phyloP scores from a whole-genome alignment of 257 asterid genomes.

The Solanum microdontum region DNA sequence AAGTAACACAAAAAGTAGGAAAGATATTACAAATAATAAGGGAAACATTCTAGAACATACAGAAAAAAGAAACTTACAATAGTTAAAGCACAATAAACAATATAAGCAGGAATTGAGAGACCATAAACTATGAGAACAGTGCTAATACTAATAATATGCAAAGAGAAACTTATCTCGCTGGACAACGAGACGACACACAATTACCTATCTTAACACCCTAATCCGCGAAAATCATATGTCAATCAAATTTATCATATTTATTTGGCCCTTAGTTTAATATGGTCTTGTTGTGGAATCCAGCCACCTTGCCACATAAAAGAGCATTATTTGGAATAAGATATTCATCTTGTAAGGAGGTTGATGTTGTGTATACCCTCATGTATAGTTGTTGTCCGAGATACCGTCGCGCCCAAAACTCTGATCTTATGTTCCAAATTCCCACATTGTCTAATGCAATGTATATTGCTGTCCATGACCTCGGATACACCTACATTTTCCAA shows the following conservation, averaged over 20 bases:
- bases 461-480: slow-evolving; percentile 64
- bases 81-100: not conserved
- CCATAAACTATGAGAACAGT: not conserved
- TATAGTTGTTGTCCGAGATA: slow-evolving; percentile 61
- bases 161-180: not conserved
- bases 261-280: slow-evolving; percentile 1
- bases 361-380: slow-evolving; percentile 42
- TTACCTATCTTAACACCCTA: not conserved
- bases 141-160: not conserved
- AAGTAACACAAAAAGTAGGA: not conserved
- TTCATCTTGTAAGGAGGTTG: slow-evolving; percentile 60
- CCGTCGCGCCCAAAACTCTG: slow-evolving; percentile 69
- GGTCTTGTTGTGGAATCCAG: slow-evolving; percentile 40
- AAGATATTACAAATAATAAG: not conserved
- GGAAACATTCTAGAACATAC: not conserved
- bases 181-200: not conserved
- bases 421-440: slow-evolving; percentile 74
- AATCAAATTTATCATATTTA: not conserved
- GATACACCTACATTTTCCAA: slow-evolving; percentile 41
- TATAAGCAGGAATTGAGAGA: not conserved
- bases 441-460: slow-evolving; percentile 56
- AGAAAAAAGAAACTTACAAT: not conserved
- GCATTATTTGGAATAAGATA: slow-evolving; percentile 54
- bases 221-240: not conserved
- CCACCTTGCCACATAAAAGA: slow-evolving; percentile 56